phyloP scores from a whole-genome alignment of 2,329 filamentous ascomycete species.

The Apiospora rasikravindrae region DNA sequence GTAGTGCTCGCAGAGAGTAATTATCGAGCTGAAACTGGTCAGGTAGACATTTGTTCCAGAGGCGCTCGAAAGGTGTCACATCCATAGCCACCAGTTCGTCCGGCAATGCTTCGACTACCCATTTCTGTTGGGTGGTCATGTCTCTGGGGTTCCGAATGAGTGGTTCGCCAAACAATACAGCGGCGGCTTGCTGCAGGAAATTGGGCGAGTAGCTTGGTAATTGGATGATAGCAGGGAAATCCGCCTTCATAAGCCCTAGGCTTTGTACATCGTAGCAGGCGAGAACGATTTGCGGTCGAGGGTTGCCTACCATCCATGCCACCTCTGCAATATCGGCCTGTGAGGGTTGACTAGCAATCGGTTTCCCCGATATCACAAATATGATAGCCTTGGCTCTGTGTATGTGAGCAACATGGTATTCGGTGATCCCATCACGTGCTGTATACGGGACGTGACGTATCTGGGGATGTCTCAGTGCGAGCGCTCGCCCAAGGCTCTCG shows the following conservation, averaged over 20 bases:
- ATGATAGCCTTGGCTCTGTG: conserved; percentile 63
- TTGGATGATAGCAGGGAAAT: conserved; percentile 59
- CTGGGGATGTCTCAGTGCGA: conserved; percentile 63
- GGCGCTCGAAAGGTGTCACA: conserved; percentile 45
- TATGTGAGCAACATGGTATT: conserved; percentile 67
- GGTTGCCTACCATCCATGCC: conserved; percentile 49
- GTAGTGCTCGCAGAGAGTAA: conserved; percentile 49
- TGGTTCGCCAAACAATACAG: conserved; percentile 54
- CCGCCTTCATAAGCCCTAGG: conserved; percentile 43
- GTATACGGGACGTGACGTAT: conserved; percentile 77
- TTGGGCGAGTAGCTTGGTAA: conserved; percentile 52
- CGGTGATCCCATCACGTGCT: conserved; percentile 65
- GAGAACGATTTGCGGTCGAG: conserved; percentile 57
- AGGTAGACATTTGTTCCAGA: conserved; percentile 55
- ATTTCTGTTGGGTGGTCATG: conserved; percentile 41
- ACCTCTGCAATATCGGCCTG: conserved; percentile 58
- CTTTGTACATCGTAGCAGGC: conserved; percentile 54
- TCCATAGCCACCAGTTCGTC: conserved; percentile 42
- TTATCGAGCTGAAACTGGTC: conserved; percentile 52
- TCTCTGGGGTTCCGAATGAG: conserved; percentile 26
- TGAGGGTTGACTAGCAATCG: conserved; percentile 52
- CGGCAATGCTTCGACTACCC: conserved; percentile 50
- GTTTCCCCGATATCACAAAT: conserved; percentile 62
- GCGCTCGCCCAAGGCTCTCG: conserved; percentile 69
- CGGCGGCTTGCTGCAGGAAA: conserved; percentile 56